These are phyloP conservation scores for Hyparrhenia diplandra DNA, from an alignment of 176 grass and related monocot species.

Conservation along the genomic window DNA sequence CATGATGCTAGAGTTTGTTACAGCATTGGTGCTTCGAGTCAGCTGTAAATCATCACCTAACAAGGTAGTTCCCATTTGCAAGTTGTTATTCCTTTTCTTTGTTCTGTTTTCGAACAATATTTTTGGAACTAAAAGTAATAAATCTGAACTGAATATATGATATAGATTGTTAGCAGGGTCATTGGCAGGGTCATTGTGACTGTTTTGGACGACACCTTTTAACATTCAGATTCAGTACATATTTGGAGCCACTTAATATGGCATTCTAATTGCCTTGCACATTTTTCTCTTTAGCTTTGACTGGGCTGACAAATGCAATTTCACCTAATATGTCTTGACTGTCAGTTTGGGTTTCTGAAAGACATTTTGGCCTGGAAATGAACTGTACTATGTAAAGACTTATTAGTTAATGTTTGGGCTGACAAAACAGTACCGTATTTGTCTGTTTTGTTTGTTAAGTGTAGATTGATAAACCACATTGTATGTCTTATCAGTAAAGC, in stretches of 20 bases:
- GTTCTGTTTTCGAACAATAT: not conserved
- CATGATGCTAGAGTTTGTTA: slow-evolving; percentile 94
- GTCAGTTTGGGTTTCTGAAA: not conserved
- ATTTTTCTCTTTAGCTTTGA: not conserved
- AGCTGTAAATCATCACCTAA: slow-evolving; percentile 91
- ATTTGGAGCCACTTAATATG: not conserved
- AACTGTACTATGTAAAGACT: too few species aligned
- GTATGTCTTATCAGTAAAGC: not conserved
- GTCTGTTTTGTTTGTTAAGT: not conserved
- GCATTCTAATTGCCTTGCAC: not conserved
- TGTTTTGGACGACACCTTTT: not conserved
- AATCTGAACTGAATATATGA: slow-evolving; percentile 1
- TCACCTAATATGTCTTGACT: not conserved
- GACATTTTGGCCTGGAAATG: too few species aligned
- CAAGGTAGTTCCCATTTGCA: slow-evolving; percentile 51
- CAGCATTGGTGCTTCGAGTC: slow-evolving; percentile 76
- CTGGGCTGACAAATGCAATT: not conserved
- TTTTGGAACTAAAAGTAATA: not conserved
- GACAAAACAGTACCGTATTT: too few species aligned
- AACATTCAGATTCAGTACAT: not conserved
- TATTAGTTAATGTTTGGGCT: too few species aligned
- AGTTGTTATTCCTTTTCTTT: not conserved
- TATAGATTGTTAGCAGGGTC: not conserved
- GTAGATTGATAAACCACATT: not conserved
- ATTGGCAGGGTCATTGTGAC: not conserved